These are phyloP conservation scores for Penicillium cinerascens DNA, from an alignment of 495 filamentous ascomycete genomes.

Conservation along the genomic window DNA sequence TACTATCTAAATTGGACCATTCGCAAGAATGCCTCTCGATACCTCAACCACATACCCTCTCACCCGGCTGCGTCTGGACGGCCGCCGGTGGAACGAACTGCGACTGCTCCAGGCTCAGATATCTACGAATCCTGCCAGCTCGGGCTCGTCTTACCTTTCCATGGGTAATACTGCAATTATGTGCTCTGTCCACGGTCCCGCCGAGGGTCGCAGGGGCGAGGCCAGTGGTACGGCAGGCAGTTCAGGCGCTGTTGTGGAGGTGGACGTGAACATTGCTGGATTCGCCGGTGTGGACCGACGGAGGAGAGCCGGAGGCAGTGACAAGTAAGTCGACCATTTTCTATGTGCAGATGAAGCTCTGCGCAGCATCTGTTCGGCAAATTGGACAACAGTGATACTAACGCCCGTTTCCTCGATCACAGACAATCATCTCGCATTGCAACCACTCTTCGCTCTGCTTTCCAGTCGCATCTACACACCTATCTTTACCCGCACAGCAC, in stretches of 20 bases:
- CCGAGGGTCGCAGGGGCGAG: conserved; percentile 57
- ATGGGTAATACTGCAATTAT: conserved; percentile 97
- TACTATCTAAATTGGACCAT: neutral
- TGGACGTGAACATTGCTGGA: conserved; percentile 80
- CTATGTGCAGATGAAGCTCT: neutral
- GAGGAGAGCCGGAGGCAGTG: conserved; percentile 59
- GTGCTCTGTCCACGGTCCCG: conserved; percentile 83
- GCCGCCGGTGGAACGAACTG: conserved; percentile 96
- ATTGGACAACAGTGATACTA: neutral
- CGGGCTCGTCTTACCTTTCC: conserved; percentile 85
- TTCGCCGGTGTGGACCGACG: conserved; percentile 87
- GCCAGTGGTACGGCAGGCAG: conserved; percentile 44
- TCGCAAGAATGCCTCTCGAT: conserved; percentile 75
- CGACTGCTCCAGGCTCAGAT: conserved; percentile 86
- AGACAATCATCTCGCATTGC: conserved; percentile 81
- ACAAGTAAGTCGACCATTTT: conserved; percentile 58
- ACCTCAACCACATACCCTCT: conserved; percentile 78
- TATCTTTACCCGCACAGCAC: conserved; percentile 87
- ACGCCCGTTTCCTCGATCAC: neutral
- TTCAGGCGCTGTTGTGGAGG: conserved; percentile 62
- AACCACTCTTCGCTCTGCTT: conserved; percentile 67
- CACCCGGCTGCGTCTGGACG: conserved; percentile 84
- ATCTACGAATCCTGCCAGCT: conserved; percentile 83
- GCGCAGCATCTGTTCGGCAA: neutral
- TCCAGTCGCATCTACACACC: conserved; percentile 70